These are phyloP conservation scores for Sherardia arvensis DNA, from an alignment of 257 asterid genomes.

Conservation along the genomic window DNA sequence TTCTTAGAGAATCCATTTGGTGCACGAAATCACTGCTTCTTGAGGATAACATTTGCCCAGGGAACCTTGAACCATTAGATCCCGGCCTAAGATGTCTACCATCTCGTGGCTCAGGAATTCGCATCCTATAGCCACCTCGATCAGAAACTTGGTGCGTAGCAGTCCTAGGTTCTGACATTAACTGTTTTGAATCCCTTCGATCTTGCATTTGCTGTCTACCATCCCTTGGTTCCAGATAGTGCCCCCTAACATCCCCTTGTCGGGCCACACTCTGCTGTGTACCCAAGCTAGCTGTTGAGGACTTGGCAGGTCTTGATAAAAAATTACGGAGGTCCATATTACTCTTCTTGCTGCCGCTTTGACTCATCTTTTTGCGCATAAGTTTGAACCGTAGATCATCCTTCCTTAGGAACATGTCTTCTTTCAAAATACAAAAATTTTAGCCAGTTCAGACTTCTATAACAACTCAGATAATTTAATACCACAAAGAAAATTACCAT, in stretches of 20 bases:
- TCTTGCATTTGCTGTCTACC: slow-evolving; percentile 25
- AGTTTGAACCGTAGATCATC: slow-evolving; percentile 83
- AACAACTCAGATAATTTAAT: slow-evolving; percentile 9
- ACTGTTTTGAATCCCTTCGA: slow-evolving; percentile 28
- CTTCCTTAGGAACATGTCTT: slow-evolving; percentile 47
- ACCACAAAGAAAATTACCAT: slow-evolving; percentile 36
- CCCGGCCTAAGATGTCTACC: slow-evolving; percentile 37
- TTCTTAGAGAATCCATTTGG: slow-evolving; percentile 32
- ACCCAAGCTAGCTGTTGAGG: slow-evolving; percentile 38
- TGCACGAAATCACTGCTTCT: slow-evolving; percentile 35
- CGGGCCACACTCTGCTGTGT: slow-evolving; percentile 33
- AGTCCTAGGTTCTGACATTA: slow-evolving; percentile 25
- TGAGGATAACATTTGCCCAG: slow-evolving; percentile 17
- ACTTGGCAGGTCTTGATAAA: slow-evolving; percentile 80
- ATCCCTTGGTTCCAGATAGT: slow-evolving; percentile 25
- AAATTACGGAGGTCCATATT: slow-evolving; percentile 65
- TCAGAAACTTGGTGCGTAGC: slow-evolving; percentile 25
- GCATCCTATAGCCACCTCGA: slow-evolving; percentile 25
- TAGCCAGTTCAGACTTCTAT: slow-evolving; percentile 11
- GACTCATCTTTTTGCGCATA: slow-evolving; percentile 42
- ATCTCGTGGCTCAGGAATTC: slow-evolving; percentile 24
- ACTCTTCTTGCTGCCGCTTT: slow-evolving; percentile 33
- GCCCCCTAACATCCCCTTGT: slow-evolving; percentile 30
- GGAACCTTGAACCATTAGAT: slow-evolving; percentile 23
- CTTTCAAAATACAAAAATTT: slow-evolving; percentile 19